A percentile compares a stretch with the other conserved stretches of the same genome.
phyloP scores from a whole-genome alignment of 441 rosid species.

The Arabidopsis lyrata region DNA sequence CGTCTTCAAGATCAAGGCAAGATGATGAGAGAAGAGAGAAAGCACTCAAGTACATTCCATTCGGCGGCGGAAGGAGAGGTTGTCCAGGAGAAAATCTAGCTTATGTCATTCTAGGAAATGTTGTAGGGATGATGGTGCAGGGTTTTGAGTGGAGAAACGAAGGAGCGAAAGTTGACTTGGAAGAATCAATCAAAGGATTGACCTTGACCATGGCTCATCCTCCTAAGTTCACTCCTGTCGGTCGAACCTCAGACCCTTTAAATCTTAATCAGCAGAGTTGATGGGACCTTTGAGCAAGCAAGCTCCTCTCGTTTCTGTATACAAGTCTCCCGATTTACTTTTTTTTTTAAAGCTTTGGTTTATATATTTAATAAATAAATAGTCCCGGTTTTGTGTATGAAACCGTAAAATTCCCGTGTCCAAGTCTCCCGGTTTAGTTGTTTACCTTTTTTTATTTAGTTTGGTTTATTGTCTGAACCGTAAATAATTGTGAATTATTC shows the following conservation, averaged over 20 bases:
- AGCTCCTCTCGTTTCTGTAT: too few species aligned
- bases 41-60: slow-evolving; percentile 15
- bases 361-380: too few species aligned
- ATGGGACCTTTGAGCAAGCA: too few species aligned
- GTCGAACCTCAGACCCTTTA: not conserved
- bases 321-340: too few species aligned
- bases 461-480: too few species aligned
- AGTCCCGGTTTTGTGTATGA: too few species aligned
- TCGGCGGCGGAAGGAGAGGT: slow-evolving; percentile 31
- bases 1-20: not conserved
- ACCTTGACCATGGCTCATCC: slow-evolving; percentile 30
- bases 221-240: slow-evolving; percentile 25
- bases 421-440: too few species aligned
- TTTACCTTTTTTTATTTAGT: too few species aligned
- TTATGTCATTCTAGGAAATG: slow-evolving; percentile 3
- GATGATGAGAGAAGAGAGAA: slow-evolving; percentile 10
- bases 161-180: slow-evolving; percentile 1
- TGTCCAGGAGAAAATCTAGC: slow-evolving; percentile 35
- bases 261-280: too few species aligned
- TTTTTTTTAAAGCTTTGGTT: too few species aligned
- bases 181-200: slow-evolving; percentile 18
- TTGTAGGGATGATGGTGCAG: slow-evolving; percentile 33
- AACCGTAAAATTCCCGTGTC: too few species aligned
- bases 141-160: slow-evolving; percentile 19
- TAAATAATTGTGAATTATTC: too few species aligned